Evolutionary conservation across 768 basidiomycete species (phyloP).

Genomic region (Multifurca ochricompacta): DNA sequence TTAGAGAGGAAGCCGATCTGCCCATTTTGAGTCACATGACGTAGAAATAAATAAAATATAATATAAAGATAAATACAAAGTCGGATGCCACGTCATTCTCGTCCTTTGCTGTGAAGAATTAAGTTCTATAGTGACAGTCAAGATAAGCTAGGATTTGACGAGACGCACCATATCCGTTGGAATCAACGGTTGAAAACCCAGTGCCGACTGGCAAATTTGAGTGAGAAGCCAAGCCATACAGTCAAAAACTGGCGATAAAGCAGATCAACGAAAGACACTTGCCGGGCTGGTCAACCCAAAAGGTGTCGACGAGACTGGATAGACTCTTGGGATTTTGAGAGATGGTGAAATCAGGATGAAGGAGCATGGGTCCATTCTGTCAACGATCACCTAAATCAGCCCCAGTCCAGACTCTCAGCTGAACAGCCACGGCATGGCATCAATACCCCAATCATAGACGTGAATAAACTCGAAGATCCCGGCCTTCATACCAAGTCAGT

Average conservation of each 20-base stretch:
- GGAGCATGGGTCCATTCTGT: constrained; percentile 64
- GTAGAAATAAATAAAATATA: too few relatives aligned
- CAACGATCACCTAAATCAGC: background rate
- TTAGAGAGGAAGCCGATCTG: constrained; percentile 69
- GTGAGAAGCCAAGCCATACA: background rate
- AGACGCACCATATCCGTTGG: constrained; percentile 47
- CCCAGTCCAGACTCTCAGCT: background rate
- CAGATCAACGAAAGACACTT: background rate
- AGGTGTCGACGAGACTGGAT: constrained; percentile 52
- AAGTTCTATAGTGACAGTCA: background rate
- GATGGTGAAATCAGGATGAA: constrained; percentile 43
- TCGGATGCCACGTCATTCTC: constrained; percentile 16
- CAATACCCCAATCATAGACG: constrained; percentile 49
- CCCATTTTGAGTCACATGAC: background rate
- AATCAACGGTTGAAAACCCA: constrained; percentile 60
- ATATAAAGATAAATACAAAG: too few relatives aligned
- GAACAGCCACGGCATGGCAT: background rate
- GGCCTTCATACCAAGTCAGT: constrained; percentile 33
- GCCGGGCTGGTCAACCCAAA: constrained; percentile 72
- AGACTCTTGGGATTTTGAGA: constrained; percentile 49
- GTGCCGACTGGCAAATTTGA: constrained; percentile 38
- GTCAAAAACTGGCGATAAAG: background rate
- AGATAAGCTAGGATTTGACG: background rate
- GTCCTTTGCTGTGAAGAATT: constrained; percentile 32
- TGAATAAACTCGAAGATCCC: constrained; percentile 62